Percentiles rank a stretch among this genome's conserved stretches.
phyloP scores from a whole-genome alignment of 2,329 filamentous ascomycete genomes.

The Periconia macrospinosa region DNA sequence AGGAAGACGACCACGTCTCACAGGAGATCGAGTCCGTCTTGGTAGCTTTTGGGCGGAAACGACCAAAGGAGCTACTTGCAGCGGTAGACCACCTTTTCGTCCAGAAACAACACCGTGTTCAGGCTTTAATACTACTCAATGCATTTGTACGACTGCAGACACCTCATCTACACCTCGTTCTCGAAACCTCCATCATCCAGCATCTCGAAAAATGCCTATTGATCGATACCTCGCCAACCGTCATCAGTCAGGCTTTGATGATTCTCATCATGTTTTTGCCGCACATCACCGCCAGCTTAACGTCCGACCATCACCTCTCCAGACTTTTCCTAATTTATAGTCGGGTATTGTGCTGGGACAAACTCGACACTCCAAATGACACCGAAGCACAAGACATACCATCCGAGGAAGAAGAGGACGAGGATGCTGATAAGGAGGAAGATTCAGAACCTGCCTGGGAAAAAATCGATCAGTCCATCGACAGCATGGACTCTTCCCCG shows the following conservation, averaged over 20 bases:
- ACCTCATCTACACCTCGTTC: slow-evolving; percentile 74
- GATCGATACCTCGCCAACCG: slow-evolving; percentile 74
- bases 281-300: slow-evolving; percentile 74
- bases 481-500: slow-evolving; percentile 56
- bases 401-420: slow-evolving; percentile 41
- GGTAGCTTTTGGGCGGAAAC: slow-evolving; percentile 64
- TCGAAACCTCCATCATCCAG: slow-evolving; percentile 71
- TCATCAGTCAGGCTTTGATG: slow-evolving; percentile 74
- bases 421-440: slow-evolving; percentile 41
- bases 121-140: slow-evolving; percentile 67
- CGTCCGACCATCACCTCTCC: slow-evolving; percentile 62
- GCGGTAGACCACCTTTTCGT: slow-evolving; percentile 68
- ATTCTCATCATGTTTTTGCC: slow-evolving; percentile 80
- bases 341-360: slow-evolving; percentile 77
- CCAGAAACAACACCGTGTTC: slow-evolving; percentile 64
- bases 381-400: slow-evolving; percentile 14
- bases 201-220: slow-evolving; percentile 74
- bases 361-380: slow-evolving; percentile 41
- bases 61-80: slow-evolving; percentile 70
- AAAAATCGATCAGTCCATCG: slow-evolving; percentile 62
- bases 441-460: slow-evolving; percentile 60
- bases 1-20: slow-evolving; percentile 51
- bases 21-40: slow-evolving; percentile 57
- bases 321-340: slow-evolving; percentile 81
- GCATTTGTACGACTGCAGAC: slow-evolving; percentile 75